Evolutionary conservation across 495 filamentous ascomycete species (phyloP), one percentile per base, ranked within the genome.

Genomic region (Daldinia grandis): DNA sequence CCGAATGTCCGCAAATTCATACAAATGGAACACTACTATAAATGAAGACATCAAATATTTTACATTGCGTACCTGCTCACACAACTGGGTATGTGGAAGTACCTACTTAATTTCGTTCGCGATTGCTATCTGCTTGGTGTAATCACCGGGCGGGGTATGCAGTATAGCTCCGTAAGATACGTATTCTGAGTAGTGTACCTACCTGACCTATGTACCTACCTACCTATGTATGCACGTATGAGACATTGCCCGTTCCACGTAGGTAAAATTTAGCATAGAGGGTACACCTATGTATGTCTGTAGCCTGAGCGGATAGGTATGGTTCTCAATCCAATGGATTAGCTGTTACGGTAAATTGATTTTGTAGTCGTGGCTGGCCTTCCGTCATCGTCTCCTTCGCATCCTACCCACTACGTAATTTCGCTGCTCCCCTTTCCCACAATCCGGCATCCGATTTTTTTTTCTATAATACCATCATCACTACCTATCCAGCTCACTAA

Each of bases 401-500:
- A 15, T 47, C 33, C 47, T 64, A 54, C 55, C 49, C 57, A 56
- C 68, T 71, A 71, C 64, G 68, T 68, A 72, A 67, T 54, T 64
- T 53, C 14, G 28, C 27, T 33, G 49, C 37, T 51, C 53, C 40
- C 69, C 69, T 61, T 72, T 72, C 69, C 64, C 69, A 72, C 64
- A 68, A 64, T 66, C 59, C 59, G 30, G 31, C 14, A 17, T 40
- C 28, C 44, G 17, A 64, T 71, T 62, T 62, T 24, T 21, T 71
- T 62, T 62, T 24, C 17, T 33, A 56, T 58, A 71, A 58, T 67
- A 66, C 53, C 55, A 60, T 60, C 53, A 30, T 37, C 53, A 12
- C 24, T 27, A 58, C n/a, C 24, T 27, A 27, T 35, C 56, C 37
- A 9, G 49, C 2, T 30, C 15, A 15, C 17, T 1, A 53, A 53